A percentile compares a stretch with the other conserved stretches of the same genome.
Conservation (phyloP, 352 stramenopile species). For the Phytophthora boehmeriae region DNA sequence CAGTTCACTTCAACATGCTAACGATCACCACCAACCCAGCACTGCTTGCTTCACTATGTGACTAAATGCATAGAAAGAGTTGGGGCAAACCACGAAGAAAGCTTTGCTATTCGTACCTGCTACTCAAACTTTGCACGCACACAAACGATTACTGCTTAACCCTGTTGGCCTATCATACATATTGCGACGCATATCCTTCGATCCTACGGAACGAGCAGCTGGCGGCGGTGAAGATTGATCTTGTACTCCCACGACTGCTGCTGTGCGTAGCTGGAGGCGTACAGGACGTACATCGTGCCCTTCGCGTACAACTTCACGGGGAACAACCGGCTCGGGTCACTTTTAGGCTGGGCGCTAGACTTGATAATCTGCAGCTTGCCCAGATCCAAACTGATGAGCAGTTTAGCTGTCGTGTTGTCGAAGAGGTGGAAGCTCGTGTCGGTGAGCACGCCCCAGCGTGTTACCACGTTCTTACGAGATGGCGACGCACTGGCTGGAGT, state of each 20-base stretch:
- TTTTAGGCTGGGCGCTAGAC: slow-evolving; percentile 50
- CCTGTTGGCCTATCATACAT: no score
- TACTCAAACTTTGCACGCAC: not conserved
- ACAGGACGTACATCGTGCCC: slow-evolving; percentile 74
- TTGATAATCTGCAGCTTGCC: slow-evolving; percentile 82
- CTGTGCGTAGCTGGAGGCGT: slow-evolving; percentile 77
- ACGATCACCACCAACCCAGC: no score
- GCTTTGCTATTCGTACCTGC: no score
- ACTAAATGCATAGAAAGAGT: no score
- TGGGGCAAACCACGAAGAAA: no score
- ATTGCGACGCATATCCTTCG: not conserved
- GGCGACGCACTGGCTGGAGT: slow-evolving; percentile 53
- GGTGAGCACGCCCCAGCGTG: slow-evolving; percentile 79
- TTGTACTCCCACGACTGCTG: slow-evolving; percentile 84
- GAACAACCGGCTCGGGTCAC: slow-evolving; percentile 62
- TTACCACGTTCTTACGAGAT: slow-evolving; percentile 62
- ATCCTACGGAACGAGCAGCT: slow-evolving; percentile 75
- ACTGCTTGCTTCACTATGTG: no score
- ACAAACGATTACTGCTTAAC: no score
- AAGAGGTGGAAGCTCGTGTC: slow-evolving; percentile 84
- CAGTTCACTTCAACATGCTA: no score
- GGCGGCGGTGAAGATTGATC: slow-evolving; percentile 72
- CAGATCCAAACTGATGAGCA: slow-evolving; percentile 72
- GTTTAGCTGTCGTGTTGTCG: slow-evolving; percentile 74
- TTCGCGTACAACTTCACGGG: slow-evolving; percentile 77